These are phyloP conservation scores for Beauveria sp. DNA, from an alignment of 2,329 filamentous ascomycete species.

Conservation along the genomic window DNA sequence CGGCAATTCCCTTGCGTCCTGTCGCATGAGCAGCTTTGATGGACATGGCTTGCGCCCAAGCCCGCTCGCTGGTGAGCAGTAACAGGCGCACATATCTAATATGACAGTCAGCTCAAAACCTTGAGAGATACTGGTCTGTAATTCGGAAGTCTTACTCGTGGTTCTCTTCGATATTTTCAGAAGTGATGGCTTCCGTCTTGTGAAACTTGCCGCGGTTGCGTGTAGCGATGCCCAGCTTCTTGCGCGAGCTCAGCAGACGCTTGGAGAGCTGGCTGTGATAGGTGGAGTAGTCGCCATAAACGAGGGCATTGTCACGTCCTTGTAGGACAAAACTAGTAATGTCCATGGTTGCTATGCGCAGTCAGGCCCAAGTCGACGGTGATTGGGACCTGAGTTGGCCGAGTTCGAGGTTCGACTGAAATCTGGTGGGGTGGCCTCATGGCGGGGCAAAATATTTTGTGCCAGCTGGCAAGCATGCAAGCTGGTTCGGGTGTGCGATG, in stretches of 20 bases:
- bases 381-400: slow-evolving; percentile 3
- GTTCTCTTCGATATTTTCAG: slow-evolving; percentile 66
- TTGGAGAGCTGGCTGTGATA: slow-evolving; percentile 76
- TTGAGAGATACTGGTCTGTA: neutral
- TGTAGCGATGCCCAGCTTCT: slow-evolving; percentile 76
- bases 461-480: neutral
- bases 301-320: slow-evolving; percentile 72
- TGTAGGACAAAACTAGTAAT: slow-evolving; percentile 79
- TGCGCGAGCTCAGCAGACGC: slow-evolving; percentile 73
- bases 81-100: slow-evolving; percentile 68
- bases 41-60: slow-evolving; percentile 93
- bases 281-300: slow-evolving; percentile 80
- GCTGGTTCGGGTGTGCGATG: neutral
- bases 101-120: neutral
- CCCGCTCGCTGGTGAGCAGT: slow-evolving; percentile 78
- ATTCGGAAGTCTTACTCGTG: slow-evolving; percentile 55
- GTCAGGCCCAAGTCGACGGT: slow-evolving; percentile 1
- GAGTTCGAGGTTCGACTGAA: neutral
- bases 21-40: slow-evolving; percentile 78
- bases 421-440: slow-evolving; percentile 11
- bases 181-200: slow-evolving; percentile 60
- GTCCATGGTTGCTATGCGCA: slow-evolving; percentile 54
- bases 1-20: slow-evolving; percentile 71
- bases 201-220: slow-evolving; percentile 82
- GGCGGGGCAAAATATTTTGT: slow-evolving; percentile 14